phyloP scores from a whole-genome alignment of 345 rosid species.

The Bruguiera gymnorhiza region DNA sequence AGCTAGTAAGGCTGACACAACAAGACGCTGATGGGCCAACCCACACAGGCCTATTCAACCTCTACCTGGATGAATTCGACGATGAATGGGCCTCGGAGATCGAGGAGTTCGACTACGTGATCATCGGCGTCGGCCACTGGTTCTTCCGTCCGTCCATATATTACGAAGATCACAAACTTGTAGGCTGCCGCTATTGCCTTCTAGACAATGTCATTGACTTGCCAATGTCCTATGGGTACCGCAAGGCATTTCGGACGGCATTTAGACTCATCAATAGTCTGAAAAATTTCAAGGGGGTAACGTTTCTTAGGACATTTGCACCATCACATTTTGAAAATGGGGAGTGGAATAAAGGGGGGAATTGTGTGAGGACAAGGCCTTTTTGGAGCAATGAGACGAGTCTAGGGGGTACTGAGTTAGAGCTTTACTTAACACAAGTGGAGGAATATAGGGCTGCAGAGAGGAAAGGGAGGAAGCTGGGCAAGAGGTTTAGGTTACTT shows the following conservation, averaged over 20 bases:
- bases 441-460: conserved; percentile 68
- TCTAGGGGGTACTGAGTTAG: conserved; percentile 44
- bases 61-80: conserved; percentile 61
- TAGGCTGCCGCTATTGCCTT: conserved; percentile 66
- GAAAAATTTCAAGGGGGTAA: conserved; percentile 53
- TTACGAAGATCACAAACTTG: conserved; percentile 38
- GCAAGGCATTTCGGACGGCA: conserved; percentile 64
- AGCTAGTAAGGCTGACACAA: conserved; percentile 45
- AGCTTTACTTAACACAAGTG: conserved; percentile 61
- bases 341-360: conserved; percentile 75
- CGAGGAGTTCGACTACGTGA: conserved; percentile 52
- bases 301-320: conserved; percentile 59
- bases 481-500: conserved; percentile 50
- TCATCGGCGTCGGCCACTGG: conserved; percentile 85
- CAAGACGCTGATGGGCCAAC: conserved; percentile 37
- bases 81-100: conserved; percentile 55
- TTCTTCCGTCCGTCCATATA: conserved; percentile 59
- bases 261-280: conserved; percentile 53
- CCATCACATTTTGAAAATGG: conserved; percentile 85
- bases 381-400: conserved; percentile 47
- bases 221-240: conserved; percentile 56
- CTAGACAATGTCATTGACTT: conserved; percentile 49
- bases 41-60: conserved; percentile 45
- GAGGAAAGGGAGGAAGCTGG: conserved; percentile 47
- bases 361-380: conserved; percentile 61